These are phyloP conservation scores for Dissophora globulifera DNA, from an alignment of 192 early-diverging fungal species.

Conservation along the genomic window DNA sequence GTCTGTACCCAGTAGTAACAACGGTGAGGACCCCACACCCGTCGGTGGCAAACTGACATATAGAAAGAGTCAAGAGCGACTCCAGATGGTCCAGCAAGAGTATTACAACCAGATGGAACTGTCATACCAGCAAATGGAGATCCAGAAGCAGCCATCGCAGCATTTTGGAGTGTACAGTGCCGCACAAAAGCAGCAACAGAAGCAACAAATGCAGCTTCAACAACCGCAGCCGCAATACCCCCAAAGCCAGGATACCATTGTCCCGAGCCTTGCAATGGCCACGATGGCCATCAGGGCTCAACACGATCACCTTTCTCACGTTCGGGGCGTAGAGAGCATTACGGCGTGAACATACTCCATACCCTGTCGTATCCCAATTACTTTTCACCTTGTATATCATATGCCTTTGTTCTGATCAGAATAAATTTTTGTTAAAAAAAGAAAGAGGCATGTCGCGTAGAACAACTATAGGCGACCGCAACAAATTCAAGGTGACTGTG, in stretches of 20 bases:
- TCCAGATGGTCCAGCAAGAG: constrained; percentile 22
- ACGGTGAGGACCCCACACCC: too few species aligned
- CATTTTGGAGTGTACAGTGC: constrained; percentile 34
- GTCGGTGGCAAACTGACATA: constrained; percentile 3
- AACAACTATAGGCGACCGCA: neutral
- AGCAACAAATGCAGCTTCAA: constrained; percentile 3
- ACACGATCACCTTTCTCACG: too few species aligned
- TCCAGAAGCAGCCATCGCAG: constrained; percentile 15
- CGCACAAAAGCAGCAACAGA: constrained; percentile 12
- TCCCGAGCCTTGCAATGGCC: neutral
- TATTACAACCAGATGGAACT: constrained; percentile 10
- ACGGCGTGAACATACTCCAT: too few species aligned
- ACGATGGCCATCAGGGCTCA: too few species aligned
- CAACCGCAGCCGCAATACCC: neutral
- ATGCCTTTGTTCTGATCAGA: too few species aligned
- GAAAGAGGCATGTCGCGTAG: too few species aligned
- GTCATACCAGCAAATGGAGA: constrained; percentile 43
- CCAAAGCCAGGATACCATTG: constrained; percentile 1
- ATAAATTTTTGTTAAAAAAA: too few species aligned
- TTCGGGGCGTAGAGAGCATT: too few species aligned
- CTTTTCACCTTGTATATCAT: too few species aligned
- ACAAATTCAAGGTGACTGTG: neutral
- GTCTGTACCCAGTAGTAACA: too few species aligned
- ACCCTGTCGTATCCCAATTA: too few species aligned
- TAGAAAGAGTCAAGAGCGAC: constrained; percentile 29